Percentiles rank a stretch among this genome's conserved stretches.
phyloP scores from a whole-genome alignment of 257 asterid genomes.

The Fraxinus americana region DNA sequence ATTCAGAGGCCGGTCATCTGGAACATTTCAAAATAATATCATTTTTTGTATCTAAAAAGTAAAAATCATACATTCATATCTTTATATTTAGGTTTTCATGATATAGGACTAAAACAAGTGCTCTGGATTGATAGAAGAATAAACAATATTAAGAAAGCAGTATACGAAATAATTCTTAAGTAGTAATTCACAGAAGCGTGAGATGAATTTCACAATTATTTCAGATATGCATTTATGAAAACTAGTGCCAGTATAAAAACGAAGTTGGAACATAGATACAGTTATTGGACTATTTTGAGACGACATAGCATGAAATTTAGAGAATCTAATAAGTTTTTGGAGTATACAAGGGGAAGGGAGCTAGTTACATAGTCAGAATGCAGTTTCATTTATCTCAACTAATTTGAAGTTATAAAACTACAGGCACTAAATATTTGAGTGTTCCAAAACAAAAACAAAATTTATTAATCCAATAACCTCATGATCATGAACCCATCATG shows the following conservation, averaged over 20 bases:
- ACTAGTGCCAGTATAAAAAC: background rate
- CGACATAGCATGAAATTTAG: background rate
- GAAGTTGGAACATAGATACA: background rate
- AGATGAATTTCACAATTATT: background rate
- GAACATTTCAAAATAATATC: slow-evolving; percentile 11
- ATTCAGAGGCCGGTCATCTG: slow-evolving; percentile 37
- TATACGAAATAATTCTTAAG: background rate
- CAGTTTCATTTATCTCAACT: slow-evolving; percentile 23
- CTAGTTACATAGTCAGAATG: background rate
- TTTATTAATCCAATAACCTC: slow-evolving; percentile 8
- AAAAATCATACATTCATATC: background rate
- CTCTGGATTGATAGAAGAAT: background rate
- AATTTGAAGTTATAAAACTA: background rate
- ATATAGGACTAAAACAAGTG: background rate
- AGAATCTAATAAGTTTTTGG: background rate
- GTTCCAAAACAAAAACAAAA: slow-evolving; percentile 21
- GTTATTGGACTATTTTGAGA: background rate
- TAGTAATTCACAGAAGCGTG: background rate
- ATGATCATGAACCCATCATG: background rate
- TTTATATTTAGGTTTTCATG: background rate
- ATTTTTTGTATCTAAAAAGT: background rate
- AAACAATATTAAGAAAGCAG: background rate
- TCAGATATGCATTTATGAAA: background rate
- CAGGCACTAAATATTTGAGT: slow-evolving; percentile 12
- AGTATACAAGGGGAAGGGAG: background rate